Evolutionary conservation across 129 eudicot species (phyloP), one percentile per base, ranked within the genome.

Genomic region (Gnaphalium uliginosum): DNA sequence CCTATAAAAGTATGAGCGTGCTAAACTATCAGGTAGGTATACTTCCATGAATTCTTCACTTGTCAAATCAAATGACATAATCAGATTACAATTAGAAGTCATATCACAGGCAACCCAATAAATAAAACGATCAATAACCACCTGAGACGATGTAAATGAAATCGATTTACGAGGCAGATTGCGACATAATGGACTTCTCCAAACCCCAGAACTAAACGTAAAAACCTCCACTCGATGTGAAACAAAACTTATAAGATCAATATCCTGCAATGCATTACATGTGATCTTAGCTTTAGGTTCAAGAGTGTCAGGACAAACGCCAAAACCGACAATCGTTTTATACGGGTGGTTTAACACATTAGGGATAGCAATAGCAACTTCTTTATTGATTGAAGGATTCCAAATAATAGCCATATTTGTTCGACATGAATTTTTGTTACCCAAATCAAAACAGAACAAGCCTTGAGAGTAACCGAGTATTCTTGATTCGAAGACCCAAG

Each of bases 61-160:
- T 2, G 33, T 72, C 81, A 85, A 48, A 68, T 70, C 74, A 74
- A 88, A 88, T 14, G 81, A 70, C 60, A 83, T 13, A 29, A 88
- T 72, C 81, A 83, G 69, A 75, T 60, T 5, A 14, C 11, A 4
- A 32, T 0, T 6, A 33, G 2, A 14, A 33, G 15, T 6, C 37
- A 9, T 13, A 13, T 72, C 67, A 35, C 0, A 33, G 21, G 33
- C 76, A 33, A 21, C 10, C 72, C 62, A 64, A 74, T 82, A 86
- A 22, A 85, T 81, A 33, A 53, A 59, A 18, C 78, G 72, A 63
- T 71, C 74, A 10, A 82, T 30, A 76, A 76, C 83, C 32, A 70
- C 83, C 29, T 75, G 81, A 18, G 53, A 54, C 77, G 79, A 66
- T 32, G 29, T 54, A 79, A 72, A 46, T 13, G 53, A 62, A 27